phyloP scores from a whole-genome alignment of 768 basidiomycete genomes.

The Termitomyces sp. region DNA sequence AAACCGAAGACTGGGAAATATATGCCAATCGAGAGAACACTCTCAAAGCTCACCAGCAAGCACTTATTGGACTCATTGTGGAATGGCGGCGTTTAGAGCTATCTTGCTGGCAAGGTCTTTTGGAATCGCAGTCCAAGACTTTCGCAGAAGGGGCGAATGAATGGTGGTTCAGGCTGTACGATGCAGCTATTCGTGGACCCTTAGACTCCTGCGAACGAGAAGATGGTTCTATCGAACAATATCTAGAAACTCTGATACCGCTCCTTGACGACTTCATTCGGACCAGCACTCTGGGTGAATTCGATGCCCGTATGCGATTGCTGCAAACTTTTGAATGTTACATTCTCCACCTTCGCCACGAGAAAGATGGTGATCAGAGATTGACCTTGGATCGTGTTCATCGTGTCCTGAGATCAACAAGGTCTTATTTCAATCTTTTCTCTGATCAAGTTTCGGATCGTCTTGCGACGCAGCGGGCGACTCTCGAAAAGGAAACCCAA shows the following conservation, averaged over 20 bases:
- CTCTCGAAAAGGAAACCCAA: slow-evolving; percentile 76
- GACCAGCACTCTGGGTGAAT: slow-evolving; percentile 82
- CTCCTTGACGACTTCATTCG: slow-evolving; percentile 80
- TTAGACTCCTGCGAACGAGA: slow-evolving; percentile 41
- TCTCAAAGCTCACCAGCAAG: slow-evolving; percentile 62
- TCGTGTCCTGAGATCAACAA: slow-evolving; percentile 58
- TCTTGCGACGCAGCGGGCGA: slow-evolving; percentile 52
- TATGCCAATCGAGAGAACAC: slow-evolving; percentile 92
- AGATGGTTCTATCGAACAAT: slow-evolving; percentile 35
- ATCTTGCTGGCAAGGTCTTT: slow-evolving; percentile 77
- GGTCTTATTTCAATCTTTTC: slow-evolving; percentile 65
- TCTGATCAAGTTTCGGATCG: slow-evolving; percentile 38
- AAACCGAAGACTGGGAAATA: slow-evolving; percentile 95
- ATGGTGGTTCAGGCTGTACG: slow-evolving; percentile 94
- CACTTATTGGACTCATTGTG: slow-evolving; percentile 70
- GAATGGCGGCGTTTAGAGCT: slow-evolving; percentile 90
- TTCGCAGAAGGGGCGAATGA: slow-evolving; percentile 46
- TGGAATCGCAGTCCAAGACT: slow-evolving; percentile 64
- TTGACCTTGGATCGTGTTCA: slow-evolving; percentile 45
- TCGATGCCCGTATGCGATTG: slow-evolving; percentile 59
- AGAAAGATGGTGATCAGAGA: slow-evolving; percentile 25
- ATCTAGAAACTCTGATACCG: slow-evolving; percentile 65
- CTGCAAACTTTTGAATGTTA: slow-evolving; percentile 65
- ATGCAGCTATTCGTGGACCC: slow-evolving; percentile 65
- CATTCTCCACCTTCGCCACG: slow-evolving; percentile 30